Evolutionary conservation across 2,329 filamentous ascomycete species (phyloP).

Genomic region (Fusarium sp.): DNA sequence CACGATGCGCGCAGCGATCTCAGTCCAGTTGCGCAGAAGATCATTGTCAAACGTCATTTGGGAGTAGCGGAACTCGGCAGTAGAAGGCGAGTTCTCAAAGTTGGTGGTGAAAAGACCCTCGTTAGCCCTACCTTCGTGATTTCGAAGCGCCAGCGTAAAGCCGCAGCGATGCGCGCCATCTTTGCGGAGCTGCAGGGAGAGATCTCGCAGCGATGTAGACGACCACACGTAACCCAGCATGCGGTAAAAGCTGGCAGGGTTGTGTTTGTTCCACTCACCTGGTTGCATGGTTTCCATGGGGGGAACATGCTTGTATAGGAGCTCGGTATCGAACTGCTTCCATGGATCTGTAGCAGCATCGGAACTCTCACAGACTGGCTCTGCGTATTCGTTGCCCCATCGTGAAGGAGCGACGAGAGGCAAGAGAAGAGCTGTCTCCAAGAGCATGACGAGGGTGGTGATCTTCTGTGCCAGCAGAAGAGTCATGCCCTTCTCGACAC

Average conservation of each 20-base stretch:
- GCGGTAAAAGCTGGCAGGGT: neutral
- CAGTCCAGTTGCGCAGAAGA: constrained; percentile 39
- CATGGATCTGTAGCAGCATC: neutral
- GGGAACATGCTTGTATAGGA: constrained; percentile 10
- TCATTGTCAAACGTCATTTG: constrained; percentile 44
- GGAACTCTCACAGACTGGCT: constrained; percentile 2
- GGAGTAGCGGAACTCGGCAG: constrained; percentile 43
- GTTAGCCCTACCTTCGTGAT: accelerated
- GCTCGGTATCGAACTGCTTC: neutral
- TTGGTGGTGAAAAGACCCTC: neutral
- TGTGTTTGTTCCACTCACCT: constrained; percentile 18
- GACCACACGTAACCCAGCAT: constrained; percentile 30
- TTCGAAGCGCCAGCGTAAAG: constrained; percentile 12
- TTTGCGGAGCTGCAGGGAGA: neutral
- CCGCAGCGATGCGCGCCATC: neutral
- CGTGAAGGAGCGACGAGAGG: constrained; percentile 8
- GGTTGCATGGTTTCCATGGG: neutral
- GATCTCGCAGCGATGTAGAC: neutral
- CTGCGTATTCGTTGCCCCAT: neutral
- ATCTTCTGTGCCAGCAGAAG: constrained; percentile 41
- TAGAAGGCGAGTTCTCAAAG: constrained; percentile 26
- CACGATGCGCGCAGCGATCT: constrained; percentile 29
- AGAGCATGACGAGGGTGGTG: constrained; percentile 30
- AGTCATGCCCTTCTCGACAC: constrained; percentile 37
- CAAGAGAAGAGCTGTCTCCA: constrained; percentile 36